Evolutionary conservation across 495 filamentous ascomycete species (phyloP).

Genomic region (Chaetomium fimeti): DNA sequence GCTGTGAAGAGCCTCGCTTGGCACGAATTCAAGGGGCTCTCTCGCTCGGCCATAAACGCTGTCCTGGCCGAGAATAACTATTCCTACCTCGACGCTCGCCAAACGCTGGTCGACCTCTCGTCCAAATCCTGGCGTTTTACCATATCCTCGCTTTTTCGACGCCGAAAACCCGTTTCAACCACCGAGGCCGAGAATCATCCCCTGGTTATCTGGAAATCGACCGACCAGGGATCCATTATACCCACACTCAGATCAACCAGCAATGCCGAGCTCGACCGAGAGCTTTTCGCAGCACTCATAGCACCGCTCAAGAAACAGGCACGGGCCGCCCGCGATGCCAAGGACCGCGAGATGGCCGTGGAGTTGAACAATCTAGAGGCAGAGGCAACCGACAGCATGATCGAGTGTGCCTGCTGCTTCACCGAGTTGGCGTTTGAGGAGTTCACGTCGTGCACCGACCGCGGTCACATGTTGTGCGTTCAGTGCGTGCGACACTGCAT

Average conservation of each 20-base stretch:
- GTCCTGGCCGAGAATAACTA: conserved; percentile 91
- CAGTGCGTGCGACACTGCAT: conserved; percentile 75
- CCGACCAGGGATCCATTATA: conserved; percentile 45
- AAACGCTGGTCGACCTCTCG: conserved; percentile 69
- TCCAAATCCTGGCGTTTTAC: conserved; percentile 84
- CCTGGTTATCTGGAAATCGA: conserved; percentile 62
- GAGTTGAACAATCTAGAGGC: conserved; percentile 75
- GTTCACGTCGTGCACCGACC: conserved; percentile 68
- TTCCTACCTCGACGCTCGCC: conserved; percentile 75
- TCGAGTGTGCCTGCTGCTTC: conserved; percentile 93
- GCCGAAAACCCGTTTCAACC: conserved; percentile 62
- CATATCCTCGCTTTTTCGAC: conserved; percentile 68
- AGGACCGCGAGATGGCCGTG: conserved; percentile 63
- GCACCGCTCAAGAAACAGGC: conserved; percentile 57
- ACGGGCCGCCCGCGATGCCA: conserved; percentile 56
- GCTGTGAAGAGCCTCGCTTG: conserved; percentile 60
- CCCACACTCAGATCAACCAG: conserved; percentile 70
- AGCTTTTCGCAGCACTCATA: conserved; percentile 69
- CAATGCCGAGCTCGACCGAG: conserved; percentile 73
- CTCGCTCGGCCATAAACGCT: conserved; percentile 75
- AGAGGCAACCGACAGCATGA: conserved; percentile 62
- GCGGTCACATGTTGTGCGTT: conserved; percentile 82
- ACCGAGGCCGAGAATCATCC: conserved; percentile 54
- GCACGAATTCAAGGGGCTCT: conserved; percentile 82
- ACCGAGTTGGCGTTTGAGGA: conserved; percentile 75